A percentile compares a stretch with the other conserved stretches of the same genome.
phyloP scores from a whole-genome alignment of 2,329 filamentous ascomycete genomes.

The Davidsoniella neocaledoniae region DNA sequence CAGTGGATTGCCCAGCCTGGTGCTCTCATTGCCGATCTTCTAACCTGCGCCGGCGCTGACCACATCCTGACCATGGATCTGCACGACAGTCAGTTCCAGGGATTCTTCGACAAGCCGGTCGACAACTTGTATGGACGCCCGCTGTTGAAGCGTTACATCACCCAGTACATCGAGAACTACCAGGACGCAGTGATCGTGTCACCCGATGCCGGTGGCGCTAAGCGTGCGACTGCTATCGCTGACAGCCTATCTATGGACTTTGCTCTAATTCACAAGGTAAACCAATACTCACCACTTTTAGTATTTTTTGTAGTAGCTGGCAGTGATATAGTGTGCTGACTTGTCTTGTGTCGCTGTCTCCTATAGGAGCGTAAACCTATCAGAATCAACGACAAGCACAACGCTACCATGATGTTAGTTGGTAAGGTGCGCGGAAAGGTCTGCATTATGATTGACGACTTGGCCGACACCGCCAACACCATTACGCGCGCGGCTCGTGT shows the following conservation, averaged over 20 bases:
- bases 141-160: slow-evolving; percentile 52
- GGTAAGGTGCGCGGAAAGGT: slow-evolving; percentile 67
- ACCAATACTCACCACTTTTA: background rate
- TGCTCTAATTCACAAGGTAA: slow-evolving; percentile 93
- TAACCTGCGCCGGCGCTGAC: slow-evolving; percentile 90
- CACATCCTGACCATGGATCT: slow-evolving; percentile 95
- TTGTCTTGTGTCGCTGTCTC: slow-evolving; percentile 19
- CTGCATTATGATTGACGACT: slow-evolving; percentile 83
- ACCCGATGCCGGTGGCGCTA: slow-evolving; percentile 90
- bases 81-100: slow-evolving; percentile 85
- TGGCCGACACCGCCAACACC: slow-evolving; percentile 92
- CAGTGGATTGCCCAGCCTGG: slow-evolving; percentile 98
- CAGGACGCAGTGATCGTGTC: slow-evolving; percentile 83
- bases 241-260: slow-evolving; percentile 89
- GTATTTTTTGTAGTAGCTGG: too few species aligned
- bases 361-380: slow-evolving; percentile 71
- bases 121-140: slow-evolving; percentile 89
- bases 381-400: slow-evolving; percentile 73
- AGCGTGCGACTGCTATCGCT: slow-evolving; percentile 87
- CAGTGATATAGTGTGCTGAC: too few species aligned
- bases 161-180: slow-evolving; percentile 69
- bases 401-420: slow-evolving; percentile 90
- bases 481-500: slow-evolving; percentile 92
- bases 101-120: slow-evolving; percentile 96
- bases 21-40: slow-evolving; percentile 80